Percentiles rank a stretch among this genome's conserved stretches.
phyloP scores from a whole-genome alignment of 192 early-diverging fungal genomes.

The Mortierella antarctica region DNA sequence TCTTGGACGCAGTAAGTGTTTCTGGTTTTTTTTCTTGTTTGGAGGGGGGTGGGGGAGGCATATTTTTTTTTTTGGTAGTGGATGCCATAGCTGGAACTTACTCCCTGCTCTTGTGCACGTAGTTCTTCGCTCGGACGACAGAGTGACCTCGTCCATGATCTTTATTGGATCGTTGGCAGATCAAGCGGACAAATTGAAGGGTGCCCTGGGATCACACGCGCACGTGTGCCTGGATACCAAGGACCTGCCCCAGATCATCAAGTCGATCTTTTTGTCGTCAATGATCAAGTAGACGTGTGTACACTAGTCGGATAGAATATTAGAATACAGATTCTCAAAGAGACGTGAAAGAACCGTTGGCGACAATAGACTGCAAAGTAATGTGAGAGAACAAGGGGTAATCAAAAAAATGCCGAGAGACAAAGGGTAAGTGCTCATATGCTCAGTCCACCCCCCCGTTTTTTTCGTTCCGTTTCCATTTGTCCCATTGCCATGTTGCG shows the following conservation, averaged over 20 bases:
- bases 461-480: no score
- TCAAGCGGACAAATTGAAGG: constrained; percentile 72
- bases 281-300: constrained; percentile 58
- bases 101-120: neutral
- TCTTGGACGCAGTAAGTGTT: constrained; percentile 65
- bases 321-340: no score
- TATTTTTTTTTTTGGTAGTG: neutral
- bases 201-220: constrained; percentile 62
- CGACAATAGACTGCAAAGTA: no score
- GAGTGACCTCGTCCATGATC: constrained; percentile 78
- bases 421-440: no score
- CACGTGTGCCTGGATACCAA: constrained; percentile 71
- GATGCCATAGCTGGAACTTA: neutral
- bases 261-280: constrained; percentile 68
- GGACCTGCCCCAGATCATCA: constrained; percentile 71
- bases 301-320: neutral
- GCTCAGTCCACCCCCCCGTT: no score
- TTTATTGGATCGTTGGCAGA: constrained; percentile 86
- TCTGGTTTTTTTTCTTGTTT: constrained; percentile 5
- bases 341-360: no score
- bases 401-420: no score
- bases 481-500: no score
- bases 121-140: constrained; percentile 77
- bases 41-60: neutral
- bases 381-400: no score